Percentiles rank a stretch among this genome's conserved stretches.
Conservation (phyloP, 2,329 filamentous ascomycete genomes). For the Fusarium sp. region DNA sequence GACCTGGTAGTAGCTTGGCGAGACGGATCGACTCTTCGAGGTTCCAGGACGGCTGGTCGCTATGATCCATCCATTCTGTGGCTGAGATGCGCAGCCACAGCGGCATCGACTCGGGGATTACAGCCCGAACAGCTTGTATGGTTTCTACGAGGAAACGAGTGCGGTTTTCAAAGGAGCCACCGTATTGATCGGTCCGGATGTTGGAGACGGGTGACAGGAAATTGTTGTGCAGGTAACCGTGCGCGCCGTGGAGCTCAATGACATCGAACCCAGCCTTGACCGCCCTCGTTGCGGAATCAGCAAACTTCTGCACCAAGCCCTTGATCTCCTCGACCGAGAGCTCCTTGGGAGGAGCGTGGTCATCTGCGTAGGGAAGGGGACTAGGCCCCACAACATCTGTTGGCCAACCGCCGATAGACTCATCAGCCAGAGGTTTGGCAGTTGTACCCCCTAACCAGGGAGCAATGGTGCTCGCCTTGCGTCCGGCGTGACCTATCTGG, state of each 20-base stretch:
- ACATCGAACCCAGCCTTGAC: slow-evolving; percentile 79
- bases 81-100: slow-evolving; percentile 69
- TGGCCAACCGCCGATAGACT: slow-evolving; percentile 67
- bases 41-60: background rate
- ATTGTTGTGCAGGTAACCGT: slow-evolving; percentile 74
- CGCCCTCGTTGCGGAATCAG: slow-evolving; percentile 67
- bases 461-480: slow-evolving; percentile 70
- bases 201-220: slow-evolving; percentile 72
- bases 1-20: background rate
- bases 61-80: slow-evolving; percentile 62
- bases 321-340: slow-evolving; percentile 77
- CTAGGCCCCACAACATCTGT: slow-evolving; percentile 64
- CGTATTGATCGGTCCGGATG: slow-evolving; percentile 66
- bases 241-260: slow-evolving; percentile 75
- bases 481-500: slow-evolving; percentile 84
- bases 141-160: slow-evolving; percentile 68
- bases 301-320: slow-evolving; percentile 71
- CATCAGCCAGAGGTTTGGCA: slow-evolving; percentile 39
- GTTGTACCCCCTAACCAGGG: slow-evolving; percentile 68
- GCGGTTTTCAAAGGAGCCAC: slow-evolving; percentile 74
- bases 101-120: slow-evolving; percentile 66
- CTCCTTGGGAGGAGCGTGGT: slow-evolving; percentile 70
- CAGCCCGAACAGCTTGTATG: slow-evolving; percentile 60
- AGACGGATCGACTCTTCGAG: background rate
- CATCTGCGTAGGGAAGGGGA: slow-evolving; percentile 67